Base-by-base conservation (phyloP, 1,284 basidiomycete species). In the Ganoderma leucocontextum region DNA sequence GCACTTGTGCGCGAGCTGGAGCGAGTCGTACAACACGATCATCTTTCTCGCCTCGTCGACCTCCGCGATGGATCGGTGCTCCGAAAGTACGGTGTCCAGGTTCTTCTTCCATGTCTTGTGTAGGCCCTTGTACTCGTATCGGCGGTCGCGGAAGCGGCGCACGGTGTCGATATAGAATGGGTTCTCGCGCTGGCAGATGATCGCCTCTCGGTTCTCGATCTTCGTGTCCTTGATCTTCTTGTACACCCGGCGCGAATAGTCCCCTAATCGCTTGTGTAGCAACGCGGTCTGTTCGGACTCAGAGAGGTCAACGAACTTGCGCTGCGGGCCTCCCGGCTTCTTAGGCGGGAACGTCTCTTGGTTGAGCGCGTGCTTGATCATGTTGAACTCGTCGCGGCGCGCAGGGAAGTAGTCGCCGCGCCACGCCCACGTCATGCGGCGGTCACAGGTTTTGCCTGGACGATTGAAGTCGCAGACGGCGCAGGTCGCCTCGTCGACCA, bases 51-150 rank as follows among this genome's bases (percentile, higher is more conserved):
- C 98, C 80, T 99, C 98, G 74, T 97, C 95, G 58, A 97, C 88
- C 75, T 97, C 96, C 7, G 92, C 89, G 38, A 98, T 86, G 0
- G 91, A 89, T 2, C 89, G 87, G 15, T 91, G 90, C 72, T 91
- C 89, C 19, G 84, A 82, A 8, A 89, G 70, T 41, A 93, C 88
- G 22, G 85, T 86, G 77, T 99, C 98, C 41, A 99, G 88, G 75
- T 96, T 99, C 85, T 98, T 98, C 89, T 99, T 99, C 98, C 97
- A 99, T 3, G 95, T 97, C 84, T 99, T 99, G 83, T 93, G 97
- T 53, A 99, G 85, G 10, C 97, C 98, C 82, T 99, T 99, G 88
- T 99, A 99, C 78, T 98, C 96, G 83, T 99, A 99, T 44, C 98
- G 94, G 64, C 98, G 92, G 82, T 99, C 98, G 79, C 98, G 91